Evolutionary conservation across 108 stramenopile genomes (phyloP).

Genomic region (Cyclotella cryptica): DNA sequence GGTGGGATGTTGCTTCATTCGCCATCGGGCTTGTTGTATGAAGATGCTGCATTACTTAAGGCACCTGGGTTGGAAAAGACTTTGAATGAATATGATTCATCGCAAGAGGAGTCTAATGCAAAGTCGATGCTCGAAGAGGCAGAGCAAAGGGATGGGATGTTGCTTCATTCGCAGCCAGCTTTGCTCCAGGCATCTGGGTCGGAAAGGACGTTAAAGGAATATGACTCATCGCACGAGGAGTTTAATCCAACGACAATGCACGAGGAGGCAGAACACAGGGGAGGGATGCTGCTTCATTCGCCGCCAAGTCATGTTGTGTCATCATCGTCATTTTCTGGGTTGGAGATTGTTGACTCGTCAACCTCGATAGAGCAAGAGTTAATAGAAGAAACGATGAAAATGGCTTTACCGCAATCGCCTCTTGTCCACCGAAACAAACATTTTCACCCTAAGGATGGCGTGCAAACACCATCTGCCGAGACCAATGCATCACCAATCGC

Average conservation of each 20-base stretch:
- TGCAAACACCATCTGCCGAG: no score
- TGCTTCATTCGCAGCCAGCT: not conserved
- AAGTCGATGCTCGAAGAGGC: not conserved
- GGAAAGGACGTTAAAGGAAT: no score
- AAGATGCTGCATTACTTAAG: not conserved
- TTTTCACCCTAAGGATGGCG: no score
- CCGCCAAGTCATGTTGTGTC: not conserved
- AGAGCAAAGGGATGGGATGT: not conserved
- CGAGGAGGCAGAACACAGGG: not conserved
- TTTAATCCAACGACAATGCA: not conserved
- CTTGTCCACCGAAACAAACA: no score
- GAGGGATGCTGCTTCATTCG: not conserved
- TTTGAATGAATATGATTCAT: no score
- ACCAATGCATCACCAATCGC: no score
- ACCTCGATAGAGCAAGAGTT: not conserved
- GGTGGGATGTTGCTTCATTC: slow-evolving; percentile 1
- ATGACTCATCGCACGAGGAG: no score
- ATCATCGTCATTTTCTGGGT: not conserved
- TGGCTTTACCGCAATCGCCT: no score
- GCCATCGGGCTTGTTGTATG: not conserved
- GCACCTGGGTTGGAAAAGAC: not conserved
- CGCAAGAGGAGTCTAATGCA: no score
- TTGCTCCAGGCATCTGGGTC: not conserved
- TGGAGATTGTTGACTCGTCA: not conserved
- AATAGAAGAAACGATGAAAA: no score